phyloP scores from a whole-genome alignment of 2,329 filamentous ascomycete genomes.

The Sporothrix curviconia region DNA sequence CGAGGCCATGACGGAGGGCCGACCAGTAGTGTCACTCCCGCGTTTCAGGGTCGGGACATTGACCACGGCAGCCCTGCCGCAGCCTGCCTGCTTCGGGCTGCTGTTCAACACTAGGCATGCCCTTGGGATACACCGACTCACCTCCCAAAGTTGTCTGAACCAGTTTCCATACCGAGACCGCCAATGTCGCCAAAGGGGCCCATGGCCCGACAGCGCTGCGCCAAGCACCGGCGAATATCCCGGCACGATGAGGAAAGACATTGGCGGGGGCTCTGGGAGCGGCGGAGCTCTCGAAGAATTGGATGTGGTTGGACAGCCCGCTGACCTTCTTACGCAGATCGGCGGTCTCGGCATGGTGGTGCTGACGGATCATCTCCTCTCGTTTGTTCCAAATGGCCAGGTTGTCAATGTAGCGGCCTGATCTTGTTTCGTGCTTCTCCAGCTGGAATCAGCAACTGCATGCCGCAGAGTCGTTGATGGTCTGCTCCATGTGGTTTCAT shows the following conservation, averaged over 20 bases:
- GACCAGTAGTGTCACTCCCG: slow-evolving; percentile 45
- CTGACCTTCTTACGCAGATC: slow-evolving; percentile 89
- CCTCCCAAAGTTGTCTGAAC: slow-evolving; percentile 53
- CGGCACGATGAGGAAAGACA: slow-evolving; percentile 24
- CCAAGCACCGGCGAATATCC: slow-evolving; percentile 43
- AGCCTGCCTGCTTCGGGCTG: slow-evolving; percentile 24
- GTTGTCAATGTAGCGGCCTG: slow-evolving; percentile 67
- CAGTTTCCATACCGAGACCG: slow-evolving; percentile 67
- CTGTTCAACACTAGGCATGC: slow-evolving; percentile 54
- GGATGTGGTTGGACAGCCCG: slow-evolving; percentile 67
- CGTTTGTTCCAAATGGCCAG: slow-evolving; percentile 80
- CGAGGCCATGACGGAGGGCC: slow-evolving; percentile 37
- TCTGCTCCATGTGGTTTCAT: slow-evolving; percentile 75
- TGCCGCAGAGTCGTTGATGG: slow-evolving; percentile 61
- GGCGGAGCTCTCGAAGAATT: slow-evolving; percentile 60
- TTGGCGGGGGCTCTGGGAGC: slow-evolving; percentile 30
- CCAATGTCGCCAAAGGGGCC: slow-evolving; percentile 77
- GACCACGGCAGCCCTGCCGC: slow-evolving; percentile 43
- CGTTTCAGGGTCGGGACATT: slow-evolving; percentile 46
- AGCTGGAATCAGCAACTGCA: slow-evolving; percentile 62
- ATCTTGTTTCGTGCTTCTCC: slow-evolving; percentile 69
- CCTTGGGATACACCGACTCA: slow-evolving; percentile 73
- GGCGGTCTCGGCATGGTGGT: slow-evolving; percentile 85
- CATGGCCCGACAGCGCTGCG: background rate
- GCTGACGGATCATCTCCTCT: slow-evolving; percentile 81